These are phyloP conservation scores for Suillus subaureus DNA, from an alignment of 768 basidiomycete species.

Conservation along the genomic window DNA sequence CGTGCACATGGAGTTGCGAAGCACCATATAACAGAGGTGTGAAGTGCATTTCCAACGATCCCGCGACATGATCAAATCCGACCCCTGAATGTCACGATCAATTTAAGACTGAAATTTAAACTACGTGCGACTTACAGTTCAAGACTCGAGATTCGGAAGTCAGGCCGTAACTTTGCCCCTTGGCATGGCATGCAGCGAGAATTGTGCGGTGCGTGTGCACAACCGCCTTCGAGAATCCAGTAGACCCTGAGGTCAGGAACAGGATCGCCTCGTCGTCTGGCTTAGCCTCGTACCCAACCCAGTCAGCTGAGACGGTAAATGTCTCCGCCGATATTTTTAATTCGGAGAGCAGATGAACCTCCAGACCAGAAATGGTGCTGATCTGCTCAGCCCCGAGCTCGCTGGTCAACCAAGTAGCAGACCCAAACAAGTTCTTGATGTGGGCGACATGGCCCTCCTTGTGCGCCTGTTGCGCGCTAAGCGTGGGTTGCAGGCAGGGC, in stretches of 20 bases:
- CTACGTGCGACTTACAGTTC: conserved; percentile 35
- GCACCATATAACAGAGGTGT: conserved; percentile 36
- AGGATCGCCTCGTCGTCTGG: conserved; percentile 35
- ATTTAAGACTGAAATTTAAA: neutral
- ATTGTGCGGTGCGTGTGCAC: conserved; percentile 42
- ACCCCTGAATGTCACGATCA: conserved; percentile 32
- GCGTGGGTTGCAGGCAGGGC: conserved; percentile 33
- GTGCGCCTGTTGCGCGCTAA: conserved; percentile 35
- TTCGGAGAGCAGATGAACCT: conserved; percentile 27
- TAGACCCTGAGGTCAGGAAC: conserved; percentile 46
- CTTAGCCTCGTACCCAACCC: conserved; percentile 20
- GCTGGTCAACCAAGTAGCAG: conserved; percentile 33
- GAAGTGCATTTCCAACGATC: conserved; percentile 44
- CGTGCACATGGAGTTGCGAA: conserved; percentile 25
- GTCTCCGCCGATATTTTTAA: conserved; percentile 17
- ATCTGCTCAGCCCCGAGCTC: conserved; percentile 30
- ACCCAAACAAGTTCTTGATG: conserved; percentile 31
- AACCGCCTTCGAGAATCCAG: conserved; percentile 48
- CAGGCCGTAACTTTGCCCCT: conserved; percentile 37
- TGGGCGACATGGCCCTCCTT: conserved; percentile 32
- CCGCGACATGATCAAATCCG: conserved; percentile 49
- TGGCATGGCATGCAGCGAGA: conserved; percentile 35
- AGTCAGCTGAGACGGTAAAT: conserved; percentile 14
- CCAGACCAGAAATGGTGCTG: conserved; percentile 23
- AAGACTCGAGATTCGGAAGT: conserved; percentile 37